Percentiles rank a stretch among this genome's conserved stretches.
Conservation (phyloP, 1,139 yeast species). For the Debaryomycetaceae sp. region DNA sequence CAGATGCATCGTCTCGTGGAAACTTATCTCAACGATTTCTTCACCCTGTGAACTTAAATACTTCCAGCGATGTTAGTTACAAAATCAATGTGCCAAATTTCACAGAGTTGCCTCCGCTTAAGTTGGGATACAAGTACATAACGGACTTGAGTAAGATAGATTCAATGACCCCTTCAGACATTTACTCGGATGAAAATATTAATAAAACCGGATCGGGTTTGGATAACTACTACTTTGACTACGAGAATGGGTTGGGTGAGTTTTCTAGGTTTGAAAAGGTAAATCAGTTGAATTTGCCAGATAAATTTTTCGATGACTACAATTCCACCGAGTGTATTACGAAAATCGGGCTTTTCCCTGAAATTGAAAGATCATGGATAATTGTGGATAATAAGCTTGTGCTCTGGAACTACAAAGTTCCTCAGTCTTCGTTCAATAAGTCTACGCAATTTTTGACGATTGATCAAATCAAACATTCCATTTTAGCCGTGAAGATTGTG, state of each 20-base stretch:
- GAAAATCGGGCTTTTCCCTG: slow-evolving; percentile 82
- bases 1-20: slow-evolving; percentile 25
- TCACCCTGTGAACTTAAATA: slow-evolving; percentile 35
- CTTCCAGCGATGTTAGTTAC: slow-evolving; percentile 42
- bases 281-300: slow-evolving; percentile 73
- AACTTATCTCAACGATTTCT: slow-evolving; percentile 31
- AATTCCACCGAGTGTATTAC: slow-evolving; percentile 65
- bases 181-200: slow-evolving; percentile 37
- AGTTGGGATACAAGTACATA: slow-evolving; percentile 43
- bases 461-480: slow-evolving; percentile 79
- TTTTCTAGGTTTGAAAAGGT: slow-evolving; percentile 79
- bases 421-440: slow-evolving; percentile 47
- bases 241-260: slow-evolving; percentile 40
- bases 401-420: slow-evolving; percentile 75
- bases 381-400: slow-evolving; percentile 78
- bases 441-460: slow-evolving; percentile 72
- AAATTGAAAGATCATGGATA: slow-evolving; percentile 83
- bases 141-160: slow-evolving; percentile 45
- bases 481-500: slow-evolving; percentile 70
- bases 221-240: slow-evolving; percentile 44
- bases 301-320: slow-evolving; percentile 74
- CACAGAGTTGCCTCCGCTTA: slow-evolving; percentile 41
- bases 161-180: slow-evolving; percentile 44
- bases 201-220: slow-evolving; percentile 38
- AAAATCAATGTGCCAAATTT: slow-evolving; percentile 45